These are phyloP conservation scores for Wickerhamomyces queroliae DNA, from an alignment of 805 yeast species.

Conservation along the genomic window DNA sequence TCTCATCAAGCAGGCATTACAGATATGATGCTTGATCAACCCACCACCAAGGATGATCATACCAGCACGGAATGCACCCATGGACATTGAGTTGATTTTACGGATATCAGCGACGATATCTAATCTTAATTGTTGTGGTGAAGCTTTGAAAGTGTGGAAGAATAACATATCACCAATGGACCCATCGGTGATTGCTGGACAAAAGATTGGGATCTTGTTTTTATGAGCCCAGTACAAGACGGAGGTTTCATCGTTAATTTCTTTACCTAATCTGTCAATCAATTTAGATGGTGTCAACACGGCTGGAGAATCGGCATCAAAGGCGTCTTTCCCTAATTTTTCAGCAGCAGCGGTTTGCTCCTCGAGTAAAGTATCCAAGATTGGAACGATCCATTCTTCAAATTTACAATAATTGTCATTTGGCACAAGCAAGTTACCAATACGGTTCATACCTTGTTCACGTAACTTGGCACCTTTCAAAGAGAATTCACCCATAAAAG, in stretches of 20 bases:
- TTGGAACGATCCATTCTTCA: slow-evolving; percentile 98
- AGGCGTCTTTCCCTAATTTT: slow-evolving; percentile 43
- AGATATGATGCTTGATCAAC: slow-evolving; percentile 91
- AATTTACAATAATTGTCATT: slow-evolving; percentile 96
- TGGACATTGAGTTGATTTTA: slow-evolving; percentile 83
- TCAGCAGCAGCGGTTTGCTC: slow-evolving; percentile 75
- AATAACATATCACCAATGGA: slow-evolving; percentile 98
- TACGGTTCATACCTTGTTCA: slow-evolving; percentile 95
- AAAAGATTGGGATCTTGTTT: slow-evolving; percentile 91
- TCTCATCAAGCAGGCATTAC: slow-evolving; percentile 98
- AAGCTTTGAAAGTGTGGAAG: slow-evolving; percentile 94
- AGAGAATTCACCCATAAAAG: slow-evolving; percentile 87
- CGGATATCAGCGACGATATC: slow-evolving; percentile 95
- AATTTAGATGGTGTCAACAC: slow-evolving; percentile 93
- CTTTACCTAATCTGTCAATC: slow-evolving; percentile 91
- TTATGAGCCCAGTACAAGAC: slow-evolving; percentile 98
- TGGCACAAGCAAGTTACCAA: slow-evolving; percentile 95
- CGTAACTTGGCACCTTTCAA: slow-evolving; percentile 77
- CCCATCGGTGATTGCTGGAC: slow-evolving; percentile 98
- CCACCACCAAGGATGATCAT: slow-evolving; percentile 98
- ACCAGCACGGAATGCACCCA: slow-evolving; percentile 93
- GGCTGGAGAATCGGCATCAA: slow-evolving; percentile 56
- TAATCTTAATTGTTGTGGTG: slow-evolving; percentile 82
- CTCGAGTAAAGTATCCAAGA: slow-evolving; percentile 77
- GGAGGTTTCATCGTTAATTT: slow-evolving; percentile 88